These are phyloP conservation scores for Paecilomyces sp. DNA, from an alignment of 2,329 filamentous ascomycete genomes.

Conservation along the genomic window DNA sequence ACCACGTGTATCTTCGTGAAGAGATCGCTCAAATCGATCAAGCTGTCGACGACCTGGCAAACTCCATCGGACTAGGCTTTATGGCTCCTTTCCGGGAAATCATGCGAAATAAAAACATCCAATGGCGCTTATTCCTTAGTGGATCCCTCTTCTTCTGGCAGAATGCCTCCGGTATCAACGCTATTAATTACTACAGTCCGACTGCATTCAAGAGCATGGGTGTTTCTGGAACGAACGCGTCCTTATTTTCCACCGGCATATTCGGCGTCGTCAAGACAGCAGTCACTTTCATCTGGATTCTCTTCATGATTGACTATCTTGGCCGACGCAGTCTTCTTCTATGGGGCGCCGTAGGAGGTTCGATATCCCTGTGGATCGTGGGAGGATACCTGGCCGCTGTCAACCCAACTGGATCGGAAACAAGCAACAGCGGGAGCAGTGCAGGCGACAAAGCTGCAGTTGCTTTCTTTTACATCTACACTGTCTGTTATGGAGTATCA, in stretches of 20 bases:
- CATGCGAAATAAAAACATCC: conserved; percentile 49
- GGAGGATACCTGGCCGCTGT: conserved; percentile 31
- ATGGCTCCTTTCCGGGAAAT: conserved; percentile 62
- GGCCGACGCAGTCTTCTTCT: conserved; percentile 59
- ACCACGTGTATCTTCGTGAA: conserved; percentile 60
- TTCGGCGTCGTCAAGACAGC: conserved; percentile 70
- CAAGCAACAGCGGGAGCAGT: conserved; percentile 9
- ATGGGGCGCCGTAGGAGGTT: conserved; percentile 56
- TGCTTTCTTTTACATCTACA: conserved; percentile 68
- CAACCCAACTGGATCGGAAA: conserved; percentile 20
- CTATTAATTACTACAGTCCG: conserved; percentile 70
- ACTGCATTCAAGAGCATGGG: conserved; percentile 63
- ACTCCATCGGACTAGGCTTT: conserved; percentile 62
- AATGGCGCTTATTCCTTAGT: conserved; percentile 66
- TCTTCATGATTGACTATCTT: conserved; percentile 60
- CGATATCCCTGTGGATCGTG: conserved; percentile 32
- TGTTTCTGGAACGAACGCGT: conserved; percentile 51
- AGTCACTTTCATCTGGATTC: conserved; percentile 61
- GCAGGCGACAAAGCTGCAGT: conserved; percentile 37
- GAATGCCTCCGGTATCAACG: conserved; percentile 69
- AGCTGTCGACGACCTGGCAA: conserved; percentile 58
- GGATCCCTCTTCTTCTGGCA: conserved; percentile 72
- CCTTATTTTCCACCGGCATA: conserved; percentile 63
- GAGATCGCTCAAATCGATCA: conserved; percentile 65
- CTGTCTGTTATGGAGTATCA: conserved; percentile 62